Conservation (phyloP, 2,329 filamentous ascomycete species). For the Emmonsiellopsis sp. region DNA sequence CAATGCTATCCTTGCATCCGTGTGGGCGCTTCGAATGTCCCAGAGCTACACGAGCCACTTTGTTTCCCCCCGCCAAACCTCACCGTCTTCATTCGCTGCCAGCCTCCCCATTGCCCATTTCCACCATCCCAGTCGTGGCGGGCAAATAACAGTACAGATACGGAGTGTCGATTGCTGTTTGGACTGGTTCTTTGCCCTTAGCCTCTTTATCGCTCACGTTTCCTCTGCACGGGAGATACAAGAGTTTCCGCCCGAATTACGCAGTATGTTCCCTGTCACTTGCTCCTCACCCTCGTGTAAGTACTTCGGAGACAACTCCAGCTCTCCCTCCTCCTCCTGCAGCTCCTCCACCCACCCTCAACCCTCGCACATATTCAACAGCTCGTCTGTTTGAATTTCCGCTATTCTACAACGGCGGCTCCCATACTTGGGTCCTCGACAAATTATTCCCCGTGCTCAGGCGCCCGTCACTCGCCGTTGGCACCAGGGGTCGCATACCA, state of each 20-base stretch:
- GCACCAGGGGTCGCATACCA: not conserved
- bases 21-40: not conserved
- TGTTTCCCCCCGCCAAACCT: not conserved
- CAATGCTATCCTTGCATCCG: not conserved
- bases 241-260: not conserved
- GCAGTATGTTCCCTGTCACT: slow-evolving; percentile 1
- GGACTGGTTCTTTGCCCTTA: not conserved
- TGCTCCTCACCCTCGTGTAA: not conserved
- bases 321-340: not conserved
- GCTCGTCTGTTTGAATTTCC: not conserved
- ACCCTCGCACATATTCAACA: not conserved
- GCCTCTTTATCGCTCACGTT: not conserved
- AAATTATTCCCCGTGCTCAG: not conserved
- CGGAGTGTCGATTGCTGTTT: not conserved
- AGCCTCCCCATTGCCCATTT: not conserved
- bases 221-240: not conserved
- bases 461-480: not conserved
- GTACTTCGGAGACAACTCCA: not conserved
- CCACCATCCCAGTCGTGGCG: not conserved
- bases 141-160: slow-evolving; percentile 1
- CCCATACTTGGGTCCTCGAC: not conserved
- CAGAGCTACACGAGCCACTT: slow-evolving; percentile 3
- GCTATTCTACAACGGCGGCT: not conserved
- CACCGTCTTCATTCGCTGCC: slow-evolving; percentile 2
- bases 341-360: not conserved